Percentiles rank a stretch among this genome's conserved stretches.
Conservation (phyloP, 2,329 filamentous ascomycete genomes). For the Epichloe aotearoae region DNA sequence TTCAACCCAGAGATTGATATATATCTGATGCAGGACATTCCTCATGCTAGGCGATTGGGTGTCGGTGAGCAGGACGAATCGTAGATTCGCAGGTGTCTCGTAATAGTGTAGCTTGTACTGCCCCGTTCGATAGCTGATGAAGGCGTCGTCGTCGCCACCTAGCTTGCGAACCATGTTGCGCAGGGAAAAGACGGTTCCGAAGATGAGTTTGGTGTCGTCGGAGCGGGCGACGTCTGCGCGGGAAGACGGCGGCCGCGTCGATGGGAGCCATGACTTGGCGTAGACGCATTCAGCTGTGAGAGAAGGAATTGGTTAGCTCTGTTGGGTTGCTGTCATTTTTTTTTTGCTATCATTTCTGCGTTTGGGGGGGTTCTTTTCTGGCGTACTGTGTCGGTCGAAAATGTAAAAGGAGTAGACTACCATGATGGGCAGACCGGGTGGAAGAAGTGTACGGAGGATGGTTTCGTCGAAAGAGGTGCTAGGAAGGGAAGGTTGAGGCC, state of each 20-base stretch:
- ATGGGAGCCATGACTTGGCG: slow-evolving; percentile 67
- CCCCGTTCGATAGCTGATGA: slow-evolving; percentile 83
- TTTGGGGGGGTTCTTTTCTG: neutral
- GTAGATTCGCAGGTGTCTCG: slow-evolving; percentile 89
- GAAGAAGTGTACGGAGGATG: neutral
- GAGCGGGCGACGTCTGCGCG: slow-evolving; percentile 36
- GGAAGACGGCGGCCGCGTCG: slow-evolving; percentile 23
- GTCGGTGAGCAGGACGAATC: slow-evolving; percentile 94
- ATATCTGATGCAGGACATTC: slow-evolving; percentile 93
- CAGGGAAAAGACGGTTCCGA: slow-evolving; percentile 90
- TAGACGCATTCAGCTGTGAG: slow-evolving; percentile 88
- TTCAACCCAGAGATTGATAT: slow-evolving; percentile 95
- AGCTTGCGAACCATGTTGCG: slow-evolving; percentile 95
- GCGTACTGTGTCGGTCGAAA: slow-evolving; percentile 90
- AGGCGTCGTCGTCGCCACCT: slow-evolving; percentile 85
- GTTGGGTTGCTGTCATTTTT: neutral
- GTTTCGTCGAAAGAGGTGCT: no score
- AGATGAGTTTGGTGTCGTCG: slow-evolving; percentile 93
- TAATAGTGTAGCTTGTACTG: slow-evolving; percentile 99
- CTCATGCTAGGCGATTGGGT: slow-evolving; percentile 80
- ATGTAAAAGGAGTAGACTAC: slow-evolving; percentile 97
- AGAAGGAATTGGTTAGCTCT: neutral
- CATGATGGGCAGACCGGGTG: slow-evolving; percentile 41
- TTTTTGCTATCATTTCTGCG: no score
- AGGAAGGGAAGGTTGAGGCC: no score